phyloP scores from a whole-genome alignment of 495 filamentous ascomycete genomes.

The Annulohypoxylon nitens region DNA sequence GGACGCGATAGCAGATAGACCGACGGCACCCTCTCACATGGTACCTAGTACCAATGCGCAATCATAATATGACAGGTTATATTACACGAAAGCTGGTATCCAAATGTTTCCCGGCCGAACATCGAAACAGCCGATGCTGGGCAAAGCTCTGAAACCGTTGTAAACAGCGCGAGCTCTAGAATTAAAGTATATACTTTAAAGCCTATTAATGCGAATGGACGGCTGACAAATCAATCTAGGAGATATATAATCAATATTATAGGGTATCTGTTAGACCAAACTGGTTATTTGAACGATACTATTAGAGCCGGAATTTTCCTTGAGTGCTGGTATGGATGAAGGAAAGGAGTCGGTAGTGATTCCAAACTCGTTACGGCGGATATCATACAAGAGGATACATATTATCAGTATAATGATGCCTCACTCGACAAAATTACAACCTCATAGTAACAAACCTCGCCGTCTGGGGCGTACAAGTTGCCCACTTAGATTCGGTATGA shows the following conservation, averaged over 20 bases:
- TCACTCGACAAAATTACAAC: not conserved
- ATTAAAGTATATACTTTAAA: not conserved
- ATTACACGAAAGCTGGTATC: not conserved
- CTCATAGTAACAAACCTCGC: not conserved
- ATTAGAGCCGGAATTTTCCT: not conserved
- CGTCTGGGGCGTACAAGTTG: not conserved
- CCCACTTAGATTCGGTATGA: not conserved
- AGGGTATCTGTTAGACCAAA: not conserved
- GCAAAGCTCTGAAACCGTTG: not conserved
- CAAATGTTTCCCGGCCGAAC: not conserved
- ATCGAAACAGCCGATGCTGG: not conserved
- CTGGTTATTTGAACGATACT: not conserved
- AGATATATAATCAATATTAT: not conserved
- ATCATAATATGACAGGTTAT: not conserved
- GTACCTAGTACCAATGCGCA: not conserved
- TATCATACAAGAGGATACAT: not conserved
- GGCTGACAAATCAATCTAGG: slow-evolving; percentile 7
- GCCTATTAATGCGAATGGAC: not conserved
- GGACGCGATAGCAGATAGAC: not conserved
- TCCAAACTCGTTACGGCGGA: not conserved
- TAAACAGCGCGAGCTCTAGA: not conserved
- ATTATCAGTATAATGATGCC: not conserved
- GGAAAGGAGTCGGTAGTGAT: not conserved
- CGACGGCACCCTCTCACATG: not conserved
- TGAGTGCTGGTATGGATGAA: not conserved